Percentiles rank a stretch among this genome's conserved stretches.
Conservation (phyloP, 805 yeast species). For the Wickerhamiella azymoides region DNA sequence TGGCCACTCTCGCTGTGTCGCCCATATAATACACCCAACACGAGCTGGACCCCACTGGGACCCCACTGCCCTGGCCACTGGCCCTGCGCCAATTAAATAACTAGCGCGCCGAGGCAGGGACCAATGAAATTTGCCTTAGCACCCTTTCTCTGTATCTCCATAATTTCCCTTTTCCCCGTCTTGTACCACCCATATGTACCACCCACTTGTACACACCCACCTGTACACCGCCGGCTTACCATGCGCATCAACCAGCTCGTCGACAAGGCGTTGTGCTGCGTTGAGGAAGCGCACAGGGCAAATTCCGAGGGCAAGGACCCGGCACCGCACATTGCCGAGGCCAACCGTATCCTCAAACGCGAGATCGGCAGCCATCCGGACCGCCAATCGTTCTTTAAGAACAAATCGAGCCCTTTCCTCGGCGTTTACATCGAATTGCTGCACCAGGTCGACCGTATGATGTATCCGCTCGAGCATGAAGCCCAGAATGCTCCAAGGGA, state of each 20-base stretch:
- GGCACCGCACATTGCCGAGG: neutral
- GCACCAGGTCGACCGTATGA: neutral
- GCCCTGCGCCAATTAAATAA: no score
- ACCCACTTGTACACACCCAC: no score
- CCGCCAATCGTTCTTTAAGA: neutral
- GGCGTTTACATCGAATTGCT: conserved; percentile 1
- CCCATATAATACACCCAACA: no score
- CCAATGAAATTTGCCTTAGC: no score
- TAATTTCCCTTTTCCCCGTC: no score
- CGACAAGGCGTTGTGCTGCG: conserved; percentile 1
- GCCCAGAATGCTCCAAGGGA: no score
- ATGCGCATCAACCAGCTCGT: conserved; percentile 6
- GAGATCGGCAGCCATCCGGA: conserved; percentile 1
- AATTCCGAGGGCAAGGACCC: neutral
- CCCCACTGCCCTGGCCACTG: no score
- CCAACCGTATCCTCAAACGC: conserved; percentile 5
- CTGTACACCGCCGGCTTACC: neutral
- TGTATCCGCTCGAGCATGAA: neutral
- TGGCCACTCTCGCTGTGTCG: no score
- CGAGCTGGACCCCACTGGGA: no score
- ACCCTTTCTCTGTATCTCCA: no score
- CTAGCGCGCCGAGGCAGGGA: no score
- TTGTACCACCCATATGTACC: no score
- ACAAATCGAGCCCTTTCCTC: neutral
- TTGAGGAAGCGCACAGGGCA: conserved; percentile 1